phyloP scores from a whole-genome alignment of 768 basidiomycete genomes.

The Trichaptum fuscoviolaceum region DNA sequence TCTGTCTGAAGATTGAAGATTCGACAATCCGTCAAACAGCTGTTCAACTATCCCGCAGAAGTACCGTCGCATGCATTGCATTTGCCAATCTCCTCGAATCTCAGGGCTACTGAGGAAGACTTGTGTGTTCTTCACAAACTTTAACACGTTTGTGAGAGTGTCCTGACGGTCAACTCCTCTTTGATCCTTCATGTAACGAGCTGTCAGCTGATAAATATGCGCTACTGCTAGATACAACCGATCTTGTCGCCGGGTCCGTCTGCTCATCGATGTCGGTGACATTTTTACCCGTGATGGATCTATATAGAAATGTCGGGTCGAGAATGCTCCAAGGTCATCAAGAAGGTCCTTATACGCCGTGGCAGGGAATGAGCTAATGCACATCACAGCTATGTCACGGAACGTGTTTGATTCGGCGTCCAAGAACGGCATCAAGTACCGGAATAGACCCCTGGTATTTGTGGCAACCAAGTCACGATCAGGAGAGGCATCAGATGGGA shows the following conservation, averaged over 20 bases:
- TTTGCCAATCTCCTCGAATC: slow-evolving; percentile 66
- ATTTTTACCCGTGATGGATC: slow-evolving; percentile 53
- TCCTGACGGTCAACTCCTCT: slow-evolving; percentile 64
- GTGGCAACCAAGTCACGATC: slow-evolving; percentile 81
- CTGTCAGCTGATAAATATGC: slow-evolving; percentile 83
- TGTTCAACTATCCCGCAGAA: slow-evolving; percentile 89
- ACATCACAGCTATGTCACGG: slow-evolving; percentile 80
- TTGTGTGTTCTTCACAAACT: slow-evolving; percentile 82
- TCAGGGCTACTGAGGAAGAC: slow-evolving; percentile 68
- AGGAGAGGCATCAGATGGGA: slow-evolving; percentile 66
- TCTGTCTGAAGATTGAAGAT: slow-evolving; percentile 67
- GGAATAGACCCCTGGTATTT: slow-evolving; percentile 68
- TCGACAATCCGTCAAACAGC: slow-evolving; percentile 70
- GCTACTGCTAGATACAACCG: slow-evolving; percentile 83
- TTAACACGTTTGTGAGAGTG: slow-evolving; percentile 73
- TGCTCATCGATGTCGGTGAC: slow-evolving; percentile 37
- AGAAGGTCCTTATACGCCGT: slow-evolving; percentile 73
- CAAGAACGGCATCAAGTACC: slow-evolving; percentile 81
- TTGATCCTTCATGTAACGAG: slow-evolving; percentile 67
- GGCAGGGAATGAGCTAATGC: slow-evolving; percentile 82
- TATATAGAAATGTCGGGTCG: slow-evolving; percentile 81
- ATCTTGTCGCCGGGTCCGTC: slow-evolving; percentile 65
- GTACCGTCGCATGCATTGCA: slow-evolving; percentile 81
- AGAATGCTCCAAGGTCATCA: slow-evolving; percentile 77
- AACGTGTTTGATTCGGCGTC: slow-evolving; percentile 81